These are phyloP conservation scores for Eucalyptus leucophloia DNA, from an alignment of 345 rosid species.

Conservation along the genomic window DNA sequence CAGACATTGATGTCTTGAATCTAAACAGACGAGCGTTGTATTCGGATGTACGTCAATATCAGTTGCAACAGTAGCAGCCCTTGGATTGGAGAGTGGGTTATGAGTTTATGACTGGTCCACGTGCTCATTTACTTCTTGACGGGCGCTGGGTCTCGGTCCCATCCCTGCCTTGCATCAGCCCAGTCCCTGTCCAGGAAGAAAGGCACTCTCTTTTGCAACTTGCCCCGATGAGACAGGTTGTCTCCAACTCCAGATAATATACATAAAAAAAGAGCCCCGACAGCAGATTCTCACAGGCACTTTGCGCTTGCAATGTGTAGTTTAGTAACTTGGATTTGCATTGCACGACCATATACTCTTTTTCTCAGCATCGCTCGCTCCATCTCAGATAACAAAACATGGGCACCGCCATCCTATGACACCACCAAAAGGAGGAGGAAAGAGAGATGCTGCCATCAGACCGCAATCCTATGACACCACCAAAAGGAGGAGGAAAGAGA, in stretches of 20 bases:
- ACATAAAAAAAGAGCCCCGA: not conserved
- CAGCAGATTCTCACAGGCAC: not conserved
- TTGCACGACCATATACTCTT: not conserved
- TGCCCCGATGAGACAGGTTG: not conserved
- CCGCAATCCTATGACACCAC: not conserved
- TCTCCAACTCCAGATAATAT: not conserved
- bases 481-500: not conserved
- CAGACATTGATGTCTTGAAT: not conserved
- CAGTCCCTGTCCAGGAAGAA: not conserved
- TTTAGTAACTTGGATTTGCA: not conserved
- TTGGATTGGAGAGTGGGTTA: not conserved
- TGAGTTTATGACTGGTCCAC: not conserved
- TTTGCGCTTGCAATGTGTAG: not conserved
- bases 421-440: not conserved
- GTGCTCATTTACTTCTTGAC: not conserved
- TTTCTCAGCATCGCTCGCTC: not conserved
- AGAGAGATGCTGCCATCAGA: not conserved
- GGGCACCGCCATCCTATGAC: not conserved
- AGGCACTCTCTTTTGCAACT: not conserved
- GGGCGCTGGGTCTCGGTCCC: not conserved
- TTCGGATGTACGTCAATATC: not conserved
- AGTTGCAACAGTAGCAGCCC: not conserved
- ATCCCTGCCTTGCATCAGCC: not conserved
- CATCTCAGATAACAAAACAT: not conserved
- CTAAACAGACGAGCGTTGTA: not conserved